phyloP scores from a whole-genome alignment of 1,284 basidiomycete genomes.

The Ustilago bromivora region DNA sequence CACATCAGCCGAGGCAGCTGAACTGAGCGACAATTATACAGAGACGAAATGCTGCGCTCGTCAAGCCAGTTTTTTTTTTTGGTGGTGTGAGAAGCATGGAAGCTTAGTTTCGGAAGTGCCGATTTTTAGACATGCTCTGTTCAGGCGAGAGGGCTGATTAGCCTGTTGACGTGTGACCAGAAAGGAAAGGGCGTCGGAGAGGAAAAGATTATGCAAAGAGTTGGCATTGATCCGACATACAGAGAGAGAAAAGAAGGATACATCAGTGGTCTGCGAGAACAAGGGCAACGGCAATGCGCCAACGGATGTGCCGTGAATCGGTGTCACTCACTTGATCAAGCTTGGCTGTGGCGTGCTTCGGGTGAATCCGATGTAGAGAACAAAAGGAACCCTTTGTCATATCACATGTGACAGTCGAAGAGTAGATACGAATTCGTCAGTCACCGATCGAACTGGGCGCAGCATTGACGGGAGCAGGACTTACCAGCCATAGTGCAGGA shows the following conservation, averaged over 20 bases:
- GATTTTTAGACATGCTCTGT: conserved; percentile 6
- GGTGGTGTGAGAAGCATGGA: neutral
- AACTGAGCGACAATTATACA: conserved; percentile 18
- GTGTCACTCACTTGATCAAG: conserved; percentile 62
- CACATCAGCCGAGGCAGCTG: conserved; percentile 1
- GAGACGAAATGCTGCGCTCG: conserved; percentile 13
- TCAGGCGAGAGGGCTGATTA: conserved; percentile 62
- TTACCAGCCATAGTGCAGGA: conserved; percentile 67
- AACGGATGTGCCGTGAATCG: neutral
- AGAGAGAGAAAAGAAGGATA: neutral
- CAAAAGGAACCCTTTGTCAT: conserved; percentile 63
- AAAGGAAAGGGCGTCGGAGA: neutral
- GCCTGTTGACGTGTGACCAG: conserved; percentile 30
- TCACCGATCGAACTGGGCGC: neutral
- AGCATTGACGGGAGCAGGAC: conserved; percentile 10
- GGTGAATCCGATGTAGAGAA: conserved; percentile 67
- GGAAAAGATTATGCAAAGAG: neutral
- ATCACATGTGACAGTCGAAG: neutral
- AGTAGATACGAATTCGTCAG: neutral
- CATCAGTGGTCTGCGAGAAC: neutral
- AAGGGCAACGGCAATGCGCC: neutral
- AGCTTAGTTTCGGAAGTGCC: conserved; percentile 19
- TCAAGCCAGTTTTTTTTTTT: conserved; percentile 1
- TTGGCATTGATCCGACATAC: neutral
- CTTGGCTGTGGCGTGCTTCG: conserved; percentile 65